Base-by-base conservation (phyloP, 2,329 filamentous ascomycete species). In the Domatiomyces catenatus region DNA sequence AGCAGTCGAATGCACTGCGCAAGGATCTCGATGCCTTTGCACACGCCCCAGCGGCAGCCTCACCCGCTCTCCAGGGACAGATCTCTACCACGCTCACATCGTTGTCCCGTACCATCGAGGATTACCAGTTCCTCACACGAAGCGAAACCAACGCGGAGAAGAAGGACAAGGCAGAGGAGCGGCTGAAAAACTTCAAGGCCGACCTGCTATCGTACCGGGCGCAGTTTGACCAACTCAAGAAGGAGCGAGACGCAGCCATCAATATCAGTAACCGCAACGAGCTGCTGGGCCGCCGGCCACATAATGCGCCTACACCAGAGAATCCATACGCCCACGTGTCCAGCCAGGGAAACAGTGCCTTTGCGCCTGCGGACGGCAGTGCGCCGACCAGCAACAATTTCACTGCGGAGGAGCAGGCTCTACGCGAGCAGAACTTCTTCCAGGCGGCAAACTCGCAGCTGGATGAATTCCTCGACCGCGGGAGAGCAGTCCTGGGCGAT, bases 401-500 rank as follows among this genome's bases (percentile, higher is more conserved):
- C 55, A 74, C 72, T 50, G 77, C 89, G 48, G 89, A 95, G 69
- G 70, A 76, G 2, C 88, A 95, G 64, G 88, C 89, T 2, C 72
- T 96, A 57, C 77, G 88, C 47, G 92, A 98, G 69, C 87, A 94
- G 61, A 83, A 76, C 54, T 96, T 98, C 72, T 86, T 95, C 60
- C 68, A 77, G 18, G 81, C 76, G 59, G 92, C 90, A 3, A 85
- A 94, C 63, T 76, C 76, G 17, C 87, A 92, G 49, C 75, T 98
- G 1, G 92, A 98, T 64, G 90, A 96, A 59, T 98, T 94, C 63
- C 78, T 98, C 51, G 89, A 93, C 46, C 75, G 90, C 2, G 92
- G 92, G 0, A 81, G 94, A 63, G 86, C 88, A 0, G 92, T 98
- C 39, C 74, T 96, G 24, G 84, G 85, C 5, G 89, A 96, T 67